Evolutionary conservation across 805 yeast genomes (phyloP).

Genomic region (Candida dajiaensis): DNA sequence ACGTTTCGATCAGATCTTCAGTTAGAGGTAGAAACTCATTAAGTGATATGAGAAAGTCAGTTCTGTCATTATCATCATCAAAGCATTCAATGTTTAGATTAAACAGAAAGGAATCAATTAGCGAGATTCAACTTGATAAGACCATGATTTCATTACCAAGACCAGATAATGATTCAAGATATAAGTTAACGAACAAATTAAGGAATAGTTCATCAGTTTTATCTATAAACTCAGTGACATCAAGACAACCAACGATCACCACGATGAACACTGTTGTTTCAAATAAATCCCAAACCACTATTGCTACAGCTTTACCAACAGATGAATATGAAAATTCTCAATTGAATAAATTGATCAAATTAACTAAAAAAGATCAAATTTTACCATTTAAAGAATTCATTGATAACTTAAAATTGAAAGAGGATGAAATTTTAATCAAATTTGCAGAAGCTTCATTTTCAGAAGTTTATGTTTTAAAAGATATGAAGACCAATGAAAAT

Average conservation of each 20-base stretch:
- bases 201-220: slow-evolving; percentile 44
- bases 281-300: neutral
- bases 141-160: slow-evolving; percentile 49
- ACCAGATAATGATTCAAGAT: slow-evolving; percentile 49
- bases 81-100: slow-evolving; percentile 17
- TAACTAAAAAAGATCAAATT: slow-evolving; percentile 30
- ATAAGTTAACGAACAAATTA: slow-evolving; percentile 47
- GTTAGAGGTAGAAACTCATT: slow-evolving; percentile 20
- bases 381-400: slow-evolving; percentile 26
- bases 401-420: slow-evolving; percentile 26
- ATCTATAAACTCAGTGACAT: slow-evolving; percentile 29
- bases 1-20: slow-evolving; percentile 20
- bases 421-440: slow-evolving; percentile 28
- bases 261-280: slow-evolving; percentile 5
- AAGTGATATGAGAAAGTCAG: slow-evolving; percentile 26
- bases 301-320: slow-evolving; percentile 7
- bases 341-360: slow-evolving; percentile 27
- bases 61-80: slow-evolving; percentile 20
- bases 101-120: slow-evolving; percentile 19
- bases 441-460: slow-evolving; percentile 42
- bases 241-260: slow-evolving; percentile 14
- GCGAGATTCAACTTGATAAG: slow-evolving; percentile 25
- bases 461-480: slow-evolving; percentile 35
- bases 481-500: slow-evolving; percentile 18
- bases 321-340: slow-evolving; percentile 29